Evolutionary conservation across 176 grass and related monocot species (phyloP), one percentile per base, ranked within the genome.

Genomic region (Musa beccarii): DNA sequence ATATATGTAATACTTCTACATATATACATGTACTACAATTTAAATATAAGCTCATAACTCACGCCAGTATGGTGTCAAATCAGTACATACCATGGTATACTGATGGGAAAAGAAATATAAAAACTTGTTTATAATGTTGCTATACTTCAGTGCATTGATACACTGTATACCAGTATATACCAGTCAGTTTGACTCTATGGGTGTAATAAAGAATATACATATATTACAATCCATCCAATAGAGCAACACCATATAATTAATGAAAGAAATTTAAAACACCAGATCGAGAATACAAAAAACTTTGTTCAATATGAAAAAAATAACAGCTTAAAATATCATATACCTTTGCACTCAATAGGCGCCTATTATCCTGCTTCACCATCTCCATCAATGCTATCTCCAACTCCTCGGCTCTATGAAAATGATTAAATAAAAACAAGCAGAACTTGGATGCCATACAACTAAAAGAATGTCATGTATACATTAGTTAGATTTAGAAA

Each of bases 381-480:
- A 99, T 99, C 66, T 99, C 95, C 88, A 99, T 99, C 51, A 99
- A 72, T 65, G 95, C 95, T 84, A 91, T 99, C 73, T 99, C 95
- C 66, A 99, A 70, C 80, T 99, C 95, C 86, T 99, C 95, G 51
- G 95, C 91, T 83, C 95, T 99, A 72, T 63, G 72, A 73, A 55
- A 66, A 76, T 73, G 62, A 71, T 29, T 49, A 89, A 73, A 52
- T 15, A 63, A 51, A 77, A 73, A 74, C 11, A 77, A 73, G 71
- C 11, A 17, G 25, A 82, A 72, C 23, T 54, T 43, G 50, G 24
- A 22, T 70, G 25, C 54, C 73, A 59, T 49, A 22, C 51, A 73
- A 54, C 11, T 9, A 12, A 12, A 54, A 5, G 50, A 12, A 11
- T 15, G 1, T 24, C n/a, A 26, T 14, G 21, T 55, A 13, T 10